Base-by-base conservation (phyloP, 306 rosid species). In the Cyclanthera cordifolia region DNA sequence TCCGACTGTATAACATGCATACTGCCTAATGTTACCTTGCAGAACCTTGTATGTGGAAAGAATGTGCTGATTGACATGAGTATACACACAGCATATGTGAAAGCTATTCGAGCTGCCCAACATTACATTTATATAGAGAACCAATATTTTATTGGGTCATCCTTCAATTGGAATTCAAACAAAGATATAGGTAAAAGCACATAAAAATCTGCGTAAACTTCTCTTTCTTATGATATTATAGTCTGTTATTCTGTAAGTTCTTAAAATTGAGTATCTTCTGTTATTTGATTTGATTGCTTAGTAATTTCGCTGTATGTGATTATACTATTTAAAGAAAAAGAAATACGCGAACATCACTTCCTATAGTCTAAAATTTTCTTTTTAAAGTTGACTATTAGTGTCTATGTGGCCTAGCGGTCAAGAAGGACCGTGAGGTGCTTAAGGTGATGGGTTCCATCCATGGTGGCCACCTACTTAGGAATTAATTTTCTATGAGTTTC, bases 1-100 rank as follows among this genome's bases (percentile, higher is more conserved):
- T 11, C 43, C 67, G 56, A 50, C 52, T 32, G 7, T 64, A 56
- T 53, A 19, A 21, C 73, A 73, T 15, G 61, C 72, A n/a, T 45
- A 68, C 59, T 85, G 30, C 80, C 55, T 63, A 32, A 32, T 32
- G 16, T 65, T 81, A 46, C 70, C 78, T 21, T 71, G 69, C 95
- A 93, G 99, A 90, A 87, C 78, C 79, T 93, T 8, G 86, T 90
- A 71, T 90, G 96, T 64, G 96, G 99, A 73, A 93, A 93, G 81
- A 93, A 93, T 82, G 84, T 93, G 80, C 78, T 93, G 81, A 93
- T 93, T 25, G 99, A 93, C 87, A 93, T 93, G 99, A 93, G 99
- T 83, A 93, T 93, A 82, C 99, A 93, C 51, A 79, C 94, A 19
- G 99, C 99, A 48, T 90, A 93, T 41, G 91, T 93, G 74, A 87